phyloP scores from a whole-genome alignment of 257 asterid species.

The Lithospermum erythrorhizon region DNA sequence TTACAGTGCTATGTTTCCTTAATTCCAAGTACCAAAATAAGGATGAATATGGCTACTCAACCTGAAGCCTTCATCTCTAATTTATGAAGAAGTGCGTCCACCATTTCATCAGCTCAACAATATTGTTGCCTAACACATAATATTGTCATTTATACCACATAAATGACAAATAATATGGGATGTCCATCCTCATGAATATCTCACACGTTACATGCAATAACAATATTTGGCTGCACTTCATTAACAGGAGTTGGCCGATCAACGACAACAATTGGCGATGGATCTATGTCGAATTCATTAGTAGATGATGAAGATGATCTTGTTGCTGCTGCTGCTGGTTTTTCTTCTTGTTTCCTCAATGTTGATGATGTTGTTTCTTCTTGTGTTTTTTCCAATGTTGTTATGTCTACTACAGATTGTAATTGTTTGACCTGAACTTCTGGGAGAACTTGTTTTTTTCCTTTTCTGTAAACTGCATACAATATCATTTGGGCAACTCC shows the following conservation, averaged over 20 bases:
- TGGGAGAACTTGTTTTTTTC: slow-evolving; percentile 14
- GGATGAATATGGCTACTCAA: too few relatives aligned
- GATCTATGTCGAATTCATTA: neutral
- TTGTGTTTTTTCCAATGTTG: neutral
- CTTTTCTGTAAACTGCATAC: slow-evolving; percentile 18
- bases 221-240: neutral
- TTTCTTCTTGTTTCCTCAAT: neutral
- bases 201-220: neutral
- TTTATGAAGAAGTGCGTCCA: too few relatives aligned
- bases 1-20: too few relatives aligned
- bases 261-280: neutral
- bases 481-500: slow-evolving; percentile 28
- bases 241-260: neutral
- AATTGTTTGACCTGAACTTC: neutral
- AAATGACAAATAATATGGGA: neutral
- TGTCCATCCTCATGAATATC: neutral
- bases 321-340: neutral
- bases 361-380: neutral
- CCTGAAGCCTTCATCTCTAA: too few relatives aligned
- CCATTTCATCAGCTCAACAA: too few relatives aligned
- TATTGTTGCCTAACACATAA: too few relatives aligned
- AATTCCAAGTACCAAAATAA: too few relatives aligned
- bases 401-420: neutral
- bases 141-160: too few relatives aligned
- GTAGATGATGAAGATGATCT: neutral